These are phyloP conservation scores for Triticum turgidum DNA, from an alignment of 176 grass and related monocot genomes.

Conservation along the genomic window DNA sequence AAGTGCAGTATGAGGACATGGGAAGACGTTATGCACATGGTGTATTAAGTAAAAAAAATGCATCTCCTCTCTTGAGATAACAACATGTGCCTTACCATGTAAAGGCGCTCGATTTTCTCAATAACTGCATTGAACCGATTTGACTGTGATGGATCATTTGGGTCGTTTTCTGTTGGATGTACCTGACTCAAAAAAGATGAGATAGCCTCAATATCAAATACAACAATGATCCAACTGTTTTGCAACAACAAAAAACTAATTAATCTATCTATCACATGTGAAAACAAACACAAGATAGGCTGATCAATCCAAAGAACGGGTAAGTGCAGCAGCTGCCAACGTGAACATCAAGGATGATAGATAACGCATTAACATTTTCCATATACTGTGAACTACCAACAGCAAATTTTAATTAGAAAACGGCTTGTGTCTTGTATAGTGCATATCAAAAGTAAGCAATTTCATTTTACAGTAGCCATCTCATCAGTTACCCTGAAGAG, in stretches of 20 bases:
- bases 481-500: background rate
- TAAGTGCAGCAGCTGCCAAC: background rate
- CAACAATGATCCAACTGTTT: background rate
- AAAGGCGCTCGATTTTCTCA: slow-evolving; percentile 82
- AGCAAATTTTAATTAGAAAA: background rate
- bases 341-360: background rate
- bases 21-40: background rate
- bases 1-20: background rate
- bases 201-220: background rate
- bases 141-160: slow-evolving; percentile 46
- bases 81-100: slow-evolving; percentile 55
- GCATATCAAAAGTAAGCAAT: background rate
- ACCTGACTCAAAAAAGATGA: slow-evolving; percentile 39
- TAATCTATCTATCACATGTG: background rate
- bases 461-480: background rate
- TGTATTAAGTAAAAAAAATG: background rate
- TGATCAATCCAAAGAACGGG: slow-evolving; percentile 2
- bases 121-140: slow-evolving; percentile 82
- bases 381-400: background rate
- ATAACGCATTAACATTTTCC: background rate
- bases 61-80: background rate
- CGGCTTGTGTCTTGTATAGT: background rate
- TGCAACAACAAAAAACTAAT: background rate
- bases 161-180: slow-evolving; percentile 55
- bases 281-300: background rate